A percentile compares a stretch with the other conserved stretches of the same genome.
Evolutionary conservation across 2,329 filamentous ascomycete species (phyloP).

Genomic region (Chrysosporium keratinophilum): DNA sequence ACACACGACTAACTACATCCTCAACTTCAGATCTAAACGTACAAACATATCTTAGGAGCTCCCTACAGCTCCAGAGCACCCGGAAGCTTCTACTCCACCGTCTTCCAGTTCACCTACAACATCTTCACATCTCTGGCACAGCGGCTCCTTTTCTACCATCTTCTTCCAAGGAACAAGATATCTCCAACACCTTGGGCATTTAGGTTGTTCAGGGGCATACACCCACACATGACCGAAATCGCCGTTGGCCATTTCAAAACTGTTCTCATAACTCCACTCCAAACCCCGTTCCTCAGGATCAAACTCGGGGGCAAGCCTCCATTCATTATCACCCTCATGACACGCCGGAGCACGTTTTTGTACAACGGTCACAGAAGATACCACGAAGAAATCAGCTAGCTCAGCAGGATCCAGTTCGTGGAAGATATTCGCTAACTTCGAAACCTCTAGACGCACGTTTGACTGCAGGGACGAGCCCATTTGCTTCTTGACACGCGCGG

Average conservation of each 20-base stretch:
- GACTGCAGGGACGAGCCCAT: constrained; percentile 75
- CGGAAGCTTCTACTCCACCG: neutral
- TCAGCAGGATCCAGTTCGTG: constrained; percentile 35
- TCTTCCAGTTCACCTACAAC: constrained; percentile 42
- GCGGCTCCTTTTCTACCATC: constrained; percentile 41
- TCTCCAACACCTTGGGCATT: constrained; percentile 85
- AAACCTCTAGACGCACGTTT: constrained; percentile 44
- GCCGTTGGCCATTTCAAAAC: constrained; percentile 31
- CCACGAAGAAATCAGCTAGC: constrained; percentile 56
- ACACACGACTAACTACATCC: neutral
- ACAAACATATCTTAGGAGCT: neutral
- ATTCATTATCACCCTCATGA: too few relatives aligned
- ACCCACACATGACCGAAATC: constrained; percentile 30
- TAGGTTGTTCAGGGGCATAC: constrained; percentile 46
- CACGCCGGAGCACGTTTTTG: constrained; percentile 23
- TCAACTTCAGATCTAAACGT: neutral
- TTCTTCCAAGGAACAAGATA: constrained; percentile 51
- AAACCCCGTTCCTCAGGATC: constrained; percentile 24
- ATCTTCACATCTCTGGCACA: constrained; percentile 65
- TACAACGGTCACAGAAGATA: constrained; percentile 52
- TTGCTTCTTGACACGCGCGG: constrained; percentile 57
- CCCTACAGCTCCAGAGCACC: neutral
- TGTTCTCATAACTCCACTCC: constrained; percentile 35
- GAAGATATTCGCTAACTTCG: constrained; percentile 18
- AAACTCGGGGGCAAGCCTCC: too few relatives aligned